Evolutionary conservation across 768 basidiomycete species (phyloP).

Genomic region (Hypholoma sublateritium): DNA sequence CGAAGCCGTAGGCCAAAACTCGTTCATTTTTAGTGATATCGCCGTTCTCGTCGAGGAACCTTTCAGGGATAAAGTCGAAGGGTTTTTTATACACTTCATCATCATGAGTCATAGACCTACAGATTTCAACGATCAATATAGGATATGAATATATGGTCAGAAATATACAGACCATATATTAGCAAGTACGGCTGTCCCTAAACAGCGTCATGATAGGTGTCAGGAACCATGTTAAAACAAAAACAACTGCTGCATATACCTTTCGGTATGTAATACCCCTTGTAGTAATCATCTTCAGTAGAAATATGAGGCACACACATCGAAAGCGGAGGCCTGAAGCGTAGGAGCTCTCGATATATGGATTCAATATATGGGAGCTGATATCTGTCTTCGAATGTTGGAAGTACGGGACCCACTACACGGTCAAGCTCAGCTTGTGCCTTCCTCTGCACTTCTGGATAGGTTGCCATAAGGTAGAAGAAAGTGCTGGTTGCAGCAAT

Average conservation of each 20-base stretch:
- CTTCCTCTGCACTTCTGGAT: slow-evolving; percentile 33
- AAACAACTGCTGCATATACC: slow-evolving; percentile 22
- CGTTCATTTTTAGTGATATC: neutral
- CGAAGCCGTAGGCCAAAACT: slow-evolving; percentile 4
- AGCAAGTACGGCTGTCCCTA: neutral
- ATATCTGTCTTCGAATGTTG: slow-evolving; percentile 29
- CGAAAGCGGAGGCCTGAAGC: slow-evolving; percentile 1
- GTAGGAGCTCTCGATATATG: slow-evolving; percentile 12
- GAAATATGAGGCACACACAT: slow-evolving; percentile 27
- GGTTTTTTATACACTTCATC: slow-evolving; percentile 4
- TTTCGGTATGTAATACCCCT: slow-evolving; percentile 37
- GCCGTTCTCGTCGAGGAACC: slow-evolving; percentile 3
- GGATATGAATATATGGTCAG: neutral
- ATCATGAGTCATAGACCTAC: slow-evolving; percentile 11
- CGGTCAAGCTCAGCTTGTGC: slow-evolving; percentile 43
- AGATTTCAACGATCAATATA: no score
- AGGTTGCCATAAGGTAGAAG: slow-evolving; percentile 36
- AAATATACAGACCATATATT: slow-evolving; percentile 6
- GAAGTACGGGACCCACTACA: slow-evolving; percentile 35
- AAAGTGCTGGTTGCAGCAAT: slow-evolving; percentile 30
- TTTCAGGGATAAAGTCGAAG: slow-evolving; percentile 4
- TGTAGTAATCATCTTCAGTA: slow-evolving; percentile 37
- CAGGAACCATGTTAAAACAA: neutral
- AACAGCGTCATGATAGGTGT: neutral
- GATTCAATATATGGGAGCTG: slow-evolving; percentile 32